A percentile compares a stretch with the other conserved stretches of the same genome.
Evolutionary conservation across 2,329 filamentous ascomycete genomes (phyloP).

Genomic region (Neurospora crassa): DNA sequence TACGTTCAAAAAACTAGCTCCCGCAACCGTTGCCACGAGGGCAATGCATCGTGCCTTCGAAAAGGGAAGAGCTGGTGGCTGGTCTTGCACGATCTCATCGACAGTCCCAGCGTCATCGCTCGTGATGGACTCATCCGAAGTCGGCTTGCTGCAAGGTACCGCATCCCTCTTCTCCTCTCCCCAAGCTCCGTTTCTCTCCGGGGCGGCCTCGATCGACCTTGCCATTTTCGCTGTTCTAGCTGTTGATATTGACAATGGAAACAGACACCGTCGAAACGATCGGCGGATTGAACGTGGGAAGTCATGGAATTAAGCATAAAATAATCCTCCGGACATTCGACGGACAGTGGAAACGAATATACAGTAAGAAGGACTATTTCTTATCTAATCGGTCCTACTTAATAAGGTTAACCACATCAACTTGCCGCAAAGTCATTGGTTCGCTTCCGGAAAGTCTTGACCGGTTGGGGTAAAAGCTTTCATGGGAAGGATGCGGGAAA

Average conservation of each 20-base stretch:
- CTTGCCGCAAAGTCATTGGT: neutral
- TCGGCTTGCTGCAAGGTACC: neutral
- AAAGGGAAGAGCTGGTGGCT: constrained; percentile 12
- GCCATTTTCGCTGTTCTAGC: neutral
- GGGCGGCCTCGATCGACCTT: neutral
- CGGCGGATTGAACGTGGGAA: neutral
- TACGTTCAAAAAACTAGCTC: constrained; percentile 48
- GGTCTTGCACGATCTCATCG: constrained; percentile 4
- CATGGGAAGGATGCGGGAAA: neutral
- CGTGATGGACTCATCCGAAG: constrained; percentile 7
- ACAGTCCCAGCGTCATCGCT: neutral
- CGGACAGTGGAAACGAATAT: neutral
- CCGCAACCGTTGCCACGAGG: constrained; percentile 43
- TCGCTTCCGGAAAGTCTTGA: neutral
- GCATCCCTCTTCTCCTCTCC: neutral
- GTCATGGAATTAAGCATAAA: neutral
- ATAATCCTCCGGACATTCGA: neutral
- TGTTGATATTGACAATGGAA: neutral
- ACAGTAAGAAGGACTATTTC: neutral
- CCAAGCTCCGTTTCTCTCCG: neutral
- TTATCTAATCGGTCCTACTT: neutral
- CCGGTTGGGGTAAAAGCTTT: neutral
- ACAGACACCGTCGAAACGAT: neutral
- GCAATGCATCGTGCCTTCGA: constrained; percentile 45
- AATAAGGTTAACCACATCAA: neutral